Evolutionary conservation across 2,329 filamentous ascomycete species (phyloP), one percentile per base, ranked within the genome.

Genomic region (Cercospora sp.): DNA sequence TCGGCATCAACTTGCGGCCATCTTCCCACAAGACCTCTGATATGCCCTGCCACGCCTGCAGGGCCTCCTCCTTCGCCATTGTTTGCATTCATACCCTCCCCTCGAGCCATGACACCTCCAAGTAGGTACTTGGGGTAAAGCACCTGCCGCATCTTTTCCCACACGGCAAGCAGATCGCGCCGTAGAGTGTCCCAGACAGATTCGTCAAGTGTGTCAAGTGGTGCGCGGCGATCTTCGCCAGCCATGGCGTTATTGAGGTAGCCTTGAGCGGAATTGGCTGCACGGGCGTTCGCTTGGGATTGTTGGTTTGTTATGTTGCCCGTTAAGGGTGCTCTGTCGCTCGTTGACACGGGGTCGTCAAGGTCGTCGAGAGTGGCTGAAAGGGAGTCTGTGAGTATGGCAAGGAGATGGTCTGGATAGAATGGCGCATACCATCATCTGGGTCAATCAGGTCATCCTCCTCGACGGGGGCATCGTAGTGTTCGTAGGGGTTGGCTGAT

Each of bases 91-190:
- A 83, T 85, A 42, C 86, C 86, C n/a, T 86, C 86, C 33, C 86
- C 84, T 61, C 83, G 80, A 71, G 84, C 81, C 80, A 90, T 80
- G 76, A 89, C 84, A 45, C 88, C 88, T 48, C 88, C 88, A 26
- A 99, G 90, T 60, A 99, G 86, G 82, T 98, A 98, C 77, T 94
- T 94, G 18, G 95, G 95, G 81, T 93, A 99, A 69, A 99, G 87
- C 45, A 99, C 95, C 84, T 97, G 94, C 80, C 92, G 90, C 90
- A 99, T 93, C 86, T 99, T 99, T 82, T 92, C 91, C 94, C 95
- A 98, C 39, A 98, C 93, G 28, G 93, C 95, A 7, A 94, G 82
- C 72, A 99, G 83, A 80, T 99, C 95, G 73, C 95, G 90, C 63
- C 91, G 92, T 69, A 99, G 84, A n/a, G 95, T 99, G 53, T 94